Evolutionary conservation across 352 stramenopile genomes (phyloP), one percentile per base, ranked within the genome.

Genomic region (Pythium sp.): DNA sequence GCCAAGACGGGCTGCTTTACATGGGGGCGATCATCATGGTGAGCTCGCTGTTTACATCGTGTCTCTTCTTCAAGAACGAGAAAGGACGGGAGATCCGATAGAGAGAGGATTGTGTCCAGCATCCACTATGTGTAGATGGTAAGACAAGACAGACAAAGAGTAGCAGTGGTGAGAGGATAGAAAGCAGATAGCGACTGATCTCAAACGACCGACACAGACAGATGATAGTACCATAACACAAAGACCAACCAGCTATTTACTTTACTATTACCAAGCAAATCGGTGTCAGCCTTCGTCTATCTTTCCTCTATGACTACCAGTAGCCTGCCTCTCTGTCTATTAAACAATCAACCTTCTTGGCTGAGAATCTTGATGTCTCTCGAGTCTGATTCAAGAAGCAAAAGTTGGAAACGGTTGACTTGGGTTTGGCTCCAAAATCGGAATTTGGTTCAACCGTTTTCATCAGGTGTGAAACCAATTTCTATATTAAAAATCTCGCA

Each of bases 21-120:
- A 90, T 85, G 58, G 80, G 80, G 26, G 69, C 78, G 68, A 82
- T 93, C 72, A 84, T 89, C 30, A 47, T 88, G 58, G 74, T 43
- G 28, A 85, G 78, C 60, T 74, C 82, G 3, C 32, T 90, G 43
- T 74, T 84, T 28, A 84, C 75, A 6, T 74, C 72, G 9, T 69
- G 77, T 66, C 69, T 89, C 32, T 70, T 67, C 34, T 77, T 91
- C 46, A 69, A 73, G 11, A 70, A 81, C 32, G 65, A 81, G 58
- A 73, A 85, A 18, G 41, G 51, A 2, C 58, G 74, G 51, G 76
- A 47, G 36, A 75, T n/a, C 47, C 71, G n/a, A 49, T 69, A 28
- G 12, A 54, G 3, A 58, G 26, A 32, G 30, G 30, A 20, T 36
- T 22, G 26, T 26, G 14, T n/a, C 9, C 11, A 20, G 47, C 47